Conservation (phyloP, 2,329 filamentous ascomycete genomes). For the Cladophialophora carrionii region DNA sequence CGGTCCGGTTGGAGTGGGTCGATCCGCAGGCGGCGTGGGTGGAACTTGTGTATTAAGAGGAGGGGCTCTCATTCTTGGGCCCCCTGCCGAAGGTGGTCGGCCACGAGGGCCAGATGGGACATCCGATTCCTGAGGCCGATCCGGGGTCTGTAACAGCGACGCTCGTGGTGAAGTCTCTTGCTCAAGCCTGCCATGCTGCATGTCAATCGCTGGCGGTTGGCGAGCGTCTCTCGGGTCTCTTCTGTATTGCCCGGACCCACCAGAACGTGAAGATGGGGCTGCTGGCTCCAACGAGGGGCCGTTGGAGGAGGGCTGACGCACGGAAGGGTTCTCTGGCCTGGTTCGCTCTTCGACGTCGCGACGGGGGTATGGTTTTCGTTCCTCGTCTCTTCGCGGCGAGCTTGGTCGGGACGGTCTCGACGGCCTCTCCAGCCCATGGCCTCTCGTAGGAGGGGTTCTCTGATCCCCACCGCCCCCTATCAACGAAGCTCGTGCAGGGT, state of each 20-base stretch:
- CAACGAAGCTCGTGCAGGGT: constrained; percentile 41
- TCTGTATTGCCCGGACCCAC: constrained; percentile 19
- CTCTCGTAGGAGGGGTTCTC: constrained; percentile 24
- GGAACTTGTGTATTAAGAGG: constrained; percentile 32
- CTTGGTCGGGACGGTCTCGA: constrained; percentile 33
- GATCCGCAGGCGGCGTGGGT: constrained; percentile 41
- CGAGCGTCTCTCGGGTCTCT: constrained; percentile 27
- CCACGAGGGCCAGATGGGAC: constrained; percentile 60
- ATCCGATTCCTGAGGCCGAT: constrained; percentile 45
- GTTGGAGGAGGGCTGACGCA: constrained; percentile 12
- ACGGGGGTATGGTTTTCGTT: constrained; percentile 30
- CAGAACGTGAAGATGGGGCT: constrained; percentile 11
- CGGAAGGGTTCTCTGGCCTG: constrained; percentile 20
- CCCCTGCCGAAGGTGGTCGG: constrained; percentile 37
- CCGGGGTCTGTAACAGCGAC: constrained; percentile 51
- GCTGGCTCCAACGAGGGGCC: constrained; percentile 17
- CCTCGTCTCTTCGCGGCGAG: constrained; percentile 38
- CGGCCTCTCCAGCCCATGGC: constrained; percentile 29
- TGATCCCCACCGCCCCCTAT: constrained; percentile 38
- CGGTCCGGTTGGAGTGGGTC: constrained; percentile 52
- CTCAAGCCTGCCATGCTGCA: constrained; percentile 53
- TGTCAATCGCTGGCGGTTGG: constrained; percentile 43
- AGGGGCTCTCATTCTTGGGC: constrained; percentile 25
- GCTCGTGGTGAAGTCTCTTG: constrained; percentile 42
- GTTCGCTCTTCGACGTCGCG: constrained; percentile 33